Base-by-base conservation (phyloP, 768 basidiomycete genomes). In the Dentipellis fragilis region DNA sequence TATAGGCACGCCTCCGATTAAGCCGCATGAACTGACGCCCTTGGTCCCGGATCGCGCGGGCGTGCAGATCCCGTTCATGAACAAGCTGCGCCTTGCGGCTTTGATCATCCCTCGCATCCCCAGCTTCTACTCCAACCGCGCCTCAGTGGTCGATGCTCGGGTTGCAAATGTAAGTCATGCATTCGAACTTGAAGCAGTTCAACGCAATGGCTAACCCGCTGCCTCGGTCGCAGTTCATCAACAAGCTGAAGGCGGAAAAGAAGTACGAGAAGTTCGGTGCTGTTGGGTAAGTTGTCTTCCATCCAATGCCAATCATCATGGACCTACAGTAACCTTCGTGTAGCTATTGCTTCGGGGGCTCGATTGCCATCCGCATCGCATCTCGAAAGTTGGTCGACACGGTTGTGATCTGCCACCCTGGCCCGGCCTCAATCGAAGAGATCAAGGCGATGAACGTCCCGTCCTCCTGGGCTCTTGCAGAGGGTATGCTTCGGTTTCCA, bases 351-450 rank as follows among this genome's bases (percentile, higher is more conserved):
- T 73, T 71, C 60, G 70, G 77, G 57, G 68, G 71, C 17, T 55
- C 65, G 6, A 57, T 67, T 3, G 65, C 68, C 11, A 60, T 58
- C 34, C 66, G 65, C 34, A 63, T 72, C 10, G 69, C 64, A 5
- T 48, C 66, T 14, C 64, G 64, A 6, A 67, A 69, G 29, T 42
- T 66, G 12, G 65, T 77, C 50, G 66, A 72, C 52, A 71, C 66
- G 42, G 64, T 73, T 10, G 70, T 74, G 34, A 64, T 79, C 37
- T 67, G 70, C 46, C 77, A 77, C 54, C 77, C 79, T 3, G 72
- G 68, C 3, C 34, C 37, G 39, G 51, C 69, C 52, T 67, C 60
- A 9, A 42, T 62, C 2, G 66, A 66, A 1, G 63, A 67, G 11
- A 68, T 77, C 51, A 69, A 69, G 50, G 69, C 65, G 5, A 75